Evolutionary conservation across 1,284 basidiomycete genomes (phyloP).

Genomic region (Moniliophthora roreri): DNA sequence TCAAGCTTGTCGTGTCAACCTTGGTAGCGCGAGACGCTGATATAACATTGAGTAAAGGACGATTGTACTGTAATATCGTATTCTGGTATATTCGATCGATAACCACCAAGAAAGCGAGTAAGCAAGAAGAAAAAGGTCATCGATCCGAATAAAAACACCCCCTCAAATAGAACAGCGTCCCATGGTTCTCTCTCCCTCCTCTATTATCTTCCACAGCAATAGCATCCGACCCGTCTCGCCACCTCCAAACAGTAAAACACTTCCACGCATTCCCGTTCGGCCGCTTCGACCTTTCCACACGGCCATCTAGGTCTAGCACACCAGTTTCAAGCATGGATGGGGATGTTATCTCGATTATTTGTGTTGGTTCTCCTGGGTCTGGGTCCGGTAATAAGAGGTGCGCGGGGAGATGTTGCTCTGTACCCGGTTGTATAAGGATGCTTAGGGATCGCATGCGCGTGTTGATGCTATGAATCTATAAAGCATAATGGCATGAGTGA

Average conservation of each 20-base stretch:
- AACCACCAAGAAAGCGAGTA: too few relatives aligned
- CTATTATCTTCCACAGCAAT: conserved; percentile 28
- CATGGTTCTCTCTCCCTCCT: conserved; percentile 50
- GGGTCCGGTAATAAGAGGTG: conserved; percentile 34
- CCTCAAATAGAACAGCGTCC: conserved; percentile 54
- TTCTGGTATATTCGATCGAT: too few relatives aligned
- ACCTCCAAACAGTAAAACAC: conserved; percentile 48
- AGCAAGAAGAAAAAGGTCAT: neutral
- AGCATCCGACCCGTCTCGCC: conserved; percentile 29
- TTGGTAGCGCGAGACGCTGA: too few relatives aligned
- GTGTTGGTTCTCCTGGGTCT: conserved; percentile 30
- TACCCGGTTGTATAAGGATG: conserved; percentile 40
- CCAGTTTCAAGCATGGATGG: conserved; percentile 50
- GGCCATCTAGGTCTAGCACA: conserved; percentile 49
- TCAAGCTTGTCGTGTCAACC: too few relatives aligned
- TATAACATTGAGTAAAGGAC: too few relatives aligned
- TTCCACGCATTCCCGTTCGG: conserved; percentile 56
- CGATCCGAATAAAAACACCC: conserved; percentile 33
- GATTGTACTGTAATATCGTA: too few relatives aligned
- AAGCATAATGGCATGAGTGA: conserved; percentile 1
- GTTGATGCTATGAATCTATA: conserved; percentile 45
- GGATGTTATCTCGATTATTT: conserved; percentile 37
- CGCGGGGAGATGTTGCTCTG: conserved; percentile 34
- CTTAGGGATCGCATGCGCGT: conserved; percentile 39
- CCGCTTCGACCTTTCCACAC: conserved; percentile 36